Base-by-base conservation (phyloP, 768 basidiomycete species). In the Tulasnella calospora region DNA sequence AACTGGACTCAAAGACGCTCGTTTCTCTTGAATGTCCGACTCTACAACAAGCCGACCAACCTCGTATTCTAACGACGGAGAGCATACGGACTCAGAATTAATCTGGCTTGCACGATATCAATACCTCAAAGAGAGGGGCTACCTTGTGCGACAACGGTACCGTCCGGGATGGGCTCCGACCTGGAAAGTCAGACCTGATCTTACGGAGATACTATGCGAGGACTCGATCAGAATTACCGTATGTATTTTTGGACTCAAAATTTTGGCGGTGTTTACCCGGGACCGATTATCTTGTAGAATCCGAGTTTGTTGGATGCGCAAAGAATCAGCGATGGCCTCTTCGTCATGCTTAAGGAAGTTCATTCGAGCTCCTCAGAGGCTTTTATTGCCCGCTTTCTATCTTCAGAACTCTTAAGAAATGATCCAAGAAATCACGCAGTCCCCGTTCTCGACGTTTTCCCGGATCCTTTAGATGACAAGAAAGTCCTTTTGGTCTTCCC, bases 141-240 rank as follows among this genome's bases (percentile, higher is more conserved):
- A 72, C 71, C 67, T 47, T 35, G 27, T 78, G 33, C 77, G 69
- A 57, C 40, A 23, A n/a, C 77, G 71, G 27, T 73, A 73, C 9
- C 77, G 46, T 19, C 77, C 77, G 6, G 77, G 70, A 15, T 77
- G 76, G 76, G 40, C 13, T 23, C 76, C 76, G 10, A 36, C 76
- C 6, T 77, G 76, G 76, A 77, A 57, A 13, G 30, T 15, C 55
- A 57, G 30, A n/a, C 55, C 30, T 57, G 55, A 9, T 1, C 55
- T 57, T n/a, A 9, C 8, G 15, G 30, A 57, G 55, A 57, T 57
- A 23, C 8, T 57, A 0, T 57, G 55, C 15, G 55, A 57, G n/a
- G 55, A 57, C n/a, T 57, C 55, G 9, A 27, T 57, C 55, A 57
- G 23, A 30, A 27, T n/a, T 27, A 1, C 44, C 4, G 44, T 19